Evolutionary conservation across 257 asterid species (phyloP), one percentile per base, ranked within the genome.

Genomic region (Nicotiana undulata): DNA sequence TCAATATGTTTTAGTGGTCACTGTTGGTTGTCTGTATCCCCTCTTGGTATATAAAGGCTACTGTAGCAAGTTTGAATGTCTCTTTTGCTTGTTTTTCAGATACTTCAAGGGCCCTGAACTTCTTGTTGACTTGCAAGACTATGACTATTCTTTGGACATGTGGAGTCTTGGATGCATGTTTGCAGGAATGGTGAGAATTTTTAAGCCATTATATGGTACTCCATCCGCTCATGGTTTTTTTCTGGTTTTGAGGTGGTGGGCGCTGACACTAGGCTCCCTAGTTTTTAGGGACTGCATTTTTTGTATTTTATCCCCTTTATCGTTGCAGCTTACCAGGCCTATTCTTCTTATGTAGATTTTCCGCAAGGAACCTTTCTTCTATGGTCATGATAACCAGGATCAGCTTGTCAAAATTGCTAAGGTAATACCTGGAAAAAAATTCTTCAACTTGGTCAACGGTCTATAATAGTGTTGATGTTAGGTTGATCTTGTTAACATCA

Each of bases 141-240:
- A 82, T 82, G 85, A 82, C 79, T 82, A 82, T 64, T 82, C 85
- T 44, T 58, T 83, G 82, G 85, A 83, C 79, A 83, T 83, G 85
- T 83, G 85, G 85, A 79, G 85, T 52, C 85, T 83, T 79, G 85
- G 85, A 15, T 83, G 85, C 80, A 83, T 83, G 85, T 79, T 83
- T 83, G 85, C 85, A 24, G 85, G 85, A 44, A 83, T 83, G 85
- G 85, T 83, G 49, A 79, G 82, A 79, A 63, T 20, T 49, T 11
- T n/a, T 63, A 55, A 9, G 44, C 60, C 63, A 26, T 63, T 78
- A 16, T 60, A 63, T 63, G 52, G 58, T 63, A 37, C 60, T 70
- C 24, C 34, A 44, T 22, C 12, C 8, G 13, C 46, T 51, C 17
- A 10, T 51, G 28, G 0, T 26, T 26, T 26, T 5, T 1, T 51